Evolutionary conservation across 2,329 filamentous ascomycete species (phyloP).

Genomic region (Zymoseptoria pseudotritici): DNA sequence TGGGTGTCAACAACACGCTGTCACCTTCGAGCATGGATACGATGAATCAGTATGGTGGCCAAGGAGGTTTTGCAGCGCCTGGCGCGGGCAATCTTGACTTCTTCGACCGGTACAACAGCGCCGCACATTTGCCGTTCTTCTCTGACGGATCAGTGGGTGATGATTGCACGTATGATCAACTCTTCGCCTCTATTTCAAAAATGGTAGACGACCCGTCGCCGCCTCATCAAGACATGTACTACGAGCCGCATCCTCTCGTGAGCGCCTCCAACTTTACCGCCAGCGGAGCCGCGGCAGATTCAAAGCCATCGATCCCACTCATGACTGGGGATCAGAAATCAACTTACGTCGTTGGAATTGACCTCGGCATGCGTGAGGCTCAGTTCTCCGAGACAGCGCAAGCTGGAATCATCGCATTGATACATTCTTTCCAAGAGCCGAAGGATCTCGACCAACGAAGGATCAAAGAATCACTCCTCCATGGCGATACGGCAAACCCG

Average conservation of each 20-base stretch:
- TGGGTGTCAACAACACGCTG: constrained; percentile 16
- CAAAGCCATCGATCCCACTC: background rate
- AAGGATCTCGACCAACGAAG: constrained; percentile 66
- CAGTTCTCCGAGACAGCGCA: constrained; percentile 82
- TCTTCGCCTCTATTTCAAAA: background rate
- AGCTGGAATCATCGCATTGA: constrained; percentile 67
- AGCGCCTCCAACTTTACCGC: background rate
- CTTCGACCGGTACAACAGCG: constrained; percentile 39
- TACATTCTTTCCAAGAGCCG: constrained; percentile 71
- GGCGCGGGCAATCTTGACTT: constrained; percentile 21
- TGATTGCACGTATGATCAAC: constrained; percentile 55
- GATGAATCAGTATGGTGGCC: constrained; percentile 10
- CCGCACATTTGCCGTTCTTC: constrained; percentile 75
- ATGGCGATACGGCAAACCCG: constrained; percentile 63
- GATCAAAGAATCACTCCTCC: constrained; percentile 67
- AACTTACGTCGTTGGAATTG: constrained; percentile 41
- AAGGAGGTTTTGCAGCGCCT: constrained; percentile 5
- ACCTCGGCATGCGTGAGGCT: constrained; percentile 70
- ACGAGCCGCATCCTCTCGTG: constrained; percentile 11
- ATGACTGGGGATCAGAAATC: constrained; percentile 4
- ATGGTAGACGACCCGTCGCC: constrained; percentile 18
- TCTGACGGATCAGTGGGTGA: constrained; percentile 59
- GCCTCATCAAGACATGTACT: constrained; percentile 15
- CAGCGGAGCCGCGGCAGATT: background rate
- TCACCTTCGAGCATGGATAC: constrained; percentile 18